phyloP scores from a whole-genome alignment of 179 eudicot genomes.

The Beta corolliflora region DNA sequence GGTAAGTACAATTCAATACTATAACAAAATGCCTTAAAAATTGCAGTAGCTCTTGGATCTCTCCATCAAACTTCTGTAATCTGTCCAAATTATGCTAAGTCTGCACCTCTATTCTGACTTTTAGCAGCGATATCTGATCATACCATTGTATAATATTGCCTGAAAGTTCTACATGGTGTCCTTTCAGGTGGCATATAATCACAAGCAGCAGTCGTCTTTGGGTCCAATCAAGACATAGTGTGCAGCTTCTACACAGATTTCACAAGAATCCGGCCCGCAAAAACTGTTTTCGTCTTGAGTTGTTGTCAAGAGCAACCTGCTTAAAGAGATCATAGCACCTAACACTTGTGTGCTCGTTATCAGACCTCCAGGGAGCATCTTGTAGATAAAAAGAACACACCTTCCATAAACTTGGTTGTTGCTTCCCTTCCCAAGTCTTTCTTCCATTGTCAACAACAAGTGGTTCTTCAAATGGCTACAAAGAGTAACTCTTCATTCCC shows the following conservation, averaged over 20 bases:
- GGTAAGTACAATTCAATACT: slow-evolving; percentile 13
- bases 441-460: slow-evolving; percentile 69
- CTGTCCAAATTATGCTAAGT: slow-evolving; percentile 49
- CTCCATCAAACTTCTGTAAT: slow-evolving; percentile 32
- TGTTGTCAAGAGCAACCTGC: slow-evolving; percentile 53
- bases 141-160: background rate
- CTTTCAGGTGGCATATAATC: slow-evolving; percentile 72
- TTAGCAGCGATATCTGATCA: slow-evolving; percentile 38
- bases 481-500: slow-evolving; percentile 72
- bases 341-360: slow-evolving; percentile 16
- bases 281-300: slow-evolving; percentile 45
- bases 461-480: slow-evolving; percentile 77
- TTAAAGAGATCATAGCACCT: slow-evolving; percentile 67
- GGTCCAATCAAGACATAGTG: slow-evolving; percentile 74
- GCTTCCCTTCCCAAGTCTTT: slow-evolving; percentile 20
- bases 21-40: slow-evolving; percentile 23
- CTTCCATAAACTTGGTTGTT: slow-evolving; percentile 62
- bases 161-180: slow-evolving; percentile 35
- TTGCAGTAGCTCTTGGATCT: slow-evolving; percentile 35
- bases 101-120: slow-evolving; percentile 41
- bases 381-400: slow-evolving; percentile 56
- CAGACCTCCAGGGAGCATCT: slow-evolving; percentile 24
- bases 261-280: slow-evolving; percentile 62
- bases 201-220: slow-evolving; percentile 60
- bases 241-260: slow-evolving; percentile 66